These are phyloP conservation scores for Dryas alaskensis DNA, from an alignment of 306 rosid species.

Conservation along the genomic window DNA sequence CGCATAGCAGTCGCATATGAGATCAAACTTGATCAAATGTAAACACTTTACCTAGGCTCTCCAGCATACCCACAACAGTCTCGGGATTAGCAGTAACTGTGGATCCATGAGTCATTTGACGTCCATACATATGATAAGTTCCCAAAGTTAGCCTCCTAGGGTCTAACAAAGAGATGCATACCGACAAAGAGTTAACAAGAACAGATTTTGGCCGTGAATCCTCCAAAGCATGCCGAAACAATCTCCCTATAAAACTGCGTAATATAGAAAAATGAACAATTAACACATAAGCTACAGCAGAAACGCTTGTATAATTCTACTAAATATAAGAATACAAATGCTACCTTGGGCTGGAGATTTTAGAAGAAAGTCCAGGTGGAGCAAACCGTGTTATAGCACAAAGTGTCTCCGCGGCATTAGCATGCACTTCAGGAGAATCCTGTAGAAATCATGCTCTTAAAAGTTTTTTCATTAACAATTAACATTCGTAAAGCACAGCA, in stretches of 20 bases:
- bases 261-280: constrained; percentile 18
- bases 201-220: constrained; percentile 90
- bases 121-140: constrained; percentile 62
- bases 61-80: constrained; percentile 97
- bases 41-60: constrained; percentile 62
- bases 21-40: not conserved
- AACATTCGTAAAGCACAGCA: not conserved
- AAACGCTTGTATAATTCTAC: not conserved
- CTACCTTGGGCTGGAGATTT: constrained; percentile 86
- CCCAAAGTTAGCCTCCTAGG: constrained; percentile 76
- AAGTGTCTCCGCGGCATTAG: constrained; percentile 94
- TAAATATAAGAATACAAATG: not conserved
- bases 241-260: constrained; percentile 83
- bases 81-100: constrained; percentile 72
- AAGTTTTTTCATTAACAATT: not conserved
- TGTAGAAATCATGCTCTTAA: constrained; percentile 35
- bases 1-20: not conserved
- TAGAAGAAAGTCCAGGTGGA: constrained; percentile 82
- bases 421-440: constrained; percentile 96
- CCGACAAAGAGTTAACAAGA: constrained; percentile 80
- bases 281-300: constrained; percentile 11
- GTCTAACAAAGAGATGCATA: constrained; percentile 95
- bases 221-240: constrained; percentile 88
- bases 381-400: constrained; percentile 94
- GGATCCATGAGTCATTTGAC: constrained; percentile 63